Conservation (phyloP, 257 asterid species). For the Solanum chmielewskii region DNA sequence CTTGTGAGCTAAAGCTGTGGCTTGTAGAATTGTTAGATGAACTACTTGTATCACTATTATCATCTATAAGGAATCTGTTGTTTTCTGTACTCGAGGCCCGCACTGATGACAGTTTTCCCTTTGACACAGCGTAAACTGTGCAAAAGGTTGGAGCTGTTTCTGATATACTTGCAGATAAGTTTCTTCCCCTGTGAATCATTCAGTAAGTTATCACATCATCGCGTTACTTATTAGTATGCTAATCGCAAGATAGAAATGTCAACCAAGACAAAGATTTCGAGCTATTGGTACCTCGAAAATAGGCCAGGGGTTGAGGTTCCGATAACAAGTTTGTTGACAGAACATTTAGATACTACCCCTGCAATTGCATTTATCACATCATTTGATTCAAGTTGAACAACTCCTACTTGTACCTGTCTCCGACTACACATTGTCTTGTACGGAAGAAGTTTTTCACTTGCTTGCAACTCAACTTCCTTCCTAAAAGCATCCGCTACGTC, state of each 20-base stretch:
- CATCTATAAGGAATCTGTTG: conserved; percentile 21
- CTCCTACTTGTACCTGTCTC: conserved; percentile 67
- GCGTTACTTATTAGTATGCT: not conserved
- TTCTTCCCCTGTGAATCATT: not conserved
- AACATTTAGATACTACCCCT: conserved; percentile 23
- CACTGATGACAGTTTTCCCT: conserved; percentile 58
- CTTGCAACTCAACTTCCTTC: conserved; percentile 64
- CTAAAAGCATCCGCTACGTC: conserved; percentile 64
- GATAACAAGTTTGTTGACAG: conserved; percentile 52
- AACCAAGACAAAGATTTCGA: not conserved
- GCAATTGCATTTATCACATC: conserved; percentile 50
- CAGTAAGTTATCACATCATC: not conserved
- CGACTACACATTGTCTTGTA: conserved; percentile 48
- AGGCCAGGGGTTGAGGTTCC: conserved; percentile 61
- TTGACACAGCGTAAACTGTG: conserved; percentile 63
- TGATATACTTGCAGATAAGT: conserved; percentile 52
- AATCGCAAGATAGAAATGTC: not conserved
- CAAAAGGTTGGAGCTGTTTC: conserved; percentile 48
- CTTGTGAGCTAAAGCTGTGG: conserved; percentile 22
- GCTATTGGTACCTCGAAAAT: conserved; percentile 45
- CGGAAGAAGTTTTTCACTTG: conserved; percentile 56
- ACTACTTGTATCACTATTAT: conserved; percentile 39
- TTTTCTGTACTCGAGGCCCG: conserved; percentile 62
- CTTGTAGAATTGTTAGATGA: conserved; percentile 37
- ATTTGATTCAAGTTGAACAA: conserved; percentile 66